Evolutionary conservation across 805 yeast species (phyloP), one percentile per base, ranked within the genome.

Genomic region (Henningerozyma blattae): DNA sequence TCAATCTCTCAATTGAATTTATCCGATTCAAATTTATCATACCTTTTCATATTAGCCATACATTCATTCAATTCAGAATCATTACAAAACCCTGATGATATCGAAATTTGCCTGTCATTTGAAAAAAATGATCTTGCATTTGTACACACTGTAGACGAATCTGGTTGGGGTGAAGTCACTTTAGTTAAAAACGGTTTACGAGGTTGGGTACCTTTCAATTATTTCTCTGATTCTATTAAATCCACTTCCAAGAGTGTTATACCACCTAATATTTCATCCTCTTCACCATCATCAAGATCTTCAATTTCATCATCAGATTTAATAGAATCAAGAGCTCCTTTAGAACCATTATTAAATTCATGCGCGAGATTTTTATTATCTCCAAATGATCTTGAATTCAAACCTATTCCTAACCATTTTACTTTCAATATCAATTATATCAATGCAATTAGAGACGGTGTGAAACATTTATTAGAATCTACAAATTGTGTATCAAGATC

Each of bases 101-200:
- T 77, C 5, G 69, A 83, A 0, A 76, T 81, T 28, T 82, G 93
- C 52, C 61, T 82, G 7, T 75, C 86, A 0, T 82, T 82, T 51
- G 69, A 70, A 16, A 72, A 71, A 41, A 70, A 72, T 41, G 91
- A 79, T 45, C 59, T 77, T 32, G 87, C 84, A 0, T 82, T 80
- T 54, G 82, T 82, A 4, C 86, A 80, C 47, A 70, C 81, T 6
- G 71, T 80, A 16, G 91, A 81, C 52, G 77, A 77, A 35, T 75
- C 85, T 15, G 93, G 91, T 0, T 82, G 93, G 93, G 89, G 87
- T 39, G 93, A 82, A 52, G 91, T 81, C 2, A 81, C 87, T 0
- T 48, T 80, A 26, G 56, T 81, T 7, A 75, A 72, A 36, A 63
- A 75, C 12, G 60, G 76, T 33, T 67, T 68, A 45, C 59, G 85